phyloP scores from a whole-genome alignment of 2,329 filamentous ascomycete genomes.

The Colletotrichum liriopes region DNA sequence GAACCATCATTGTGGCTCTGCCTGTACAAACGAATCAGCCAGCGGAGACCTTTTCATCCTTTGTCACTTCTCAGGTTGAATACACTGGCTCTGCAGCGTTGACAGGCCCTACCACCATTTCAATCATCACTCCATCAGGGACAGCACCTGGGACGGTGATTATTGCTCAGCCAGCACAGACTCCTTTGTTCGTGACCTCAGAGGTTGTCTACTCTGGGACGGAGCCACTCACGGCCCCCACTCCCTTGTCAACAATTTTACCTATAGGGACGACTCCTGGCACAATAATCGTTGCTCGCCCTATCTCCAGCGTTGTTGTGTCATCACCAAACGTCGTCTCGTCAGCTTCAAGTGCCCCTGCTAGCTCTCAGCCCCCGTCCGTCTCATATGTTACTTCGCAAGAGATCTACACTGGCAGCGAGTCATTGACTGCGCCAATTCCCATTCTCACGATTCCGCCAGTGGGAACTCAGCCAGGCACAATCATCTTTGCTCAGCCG shows the following conservation, averaged over 20 bases:
- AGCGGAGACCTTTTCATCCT: background rate
- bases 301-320: background rate
- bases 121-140: background rate
- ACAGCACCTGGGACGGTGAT: background rate
- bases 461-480: background rate
- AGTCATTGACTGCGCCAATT: background rate
- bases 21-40: background rate
- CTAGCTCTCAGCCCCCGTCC: background rate
- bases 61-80: background rate
- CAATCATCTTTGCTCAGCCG: background rate
- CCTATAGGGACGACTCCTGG: constrained; percentile 26
- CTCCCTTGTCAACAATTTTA: constrained; percentile 9
- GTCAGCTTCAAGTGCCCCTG: background rate
- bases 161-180: background rate
- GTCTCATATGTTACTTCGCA: background rate
- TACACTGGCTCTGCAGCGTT: background rate
- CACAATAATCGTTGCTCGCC: constrained; percentile 20
- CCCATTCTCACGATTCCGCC: background rate
- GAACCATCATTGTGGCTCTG: constrained; percentile 23
- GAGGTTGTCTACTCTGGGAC: background rate
- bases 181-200: background rate
- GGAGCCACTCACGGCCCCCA: background rate
- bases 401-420: background rate
- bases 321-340: background rate
- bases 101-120: background rate